Base-by-base conservation (phyloP, 2,329 filamentous ascomycete genomes). In the Cercospora sp. region DNA sequence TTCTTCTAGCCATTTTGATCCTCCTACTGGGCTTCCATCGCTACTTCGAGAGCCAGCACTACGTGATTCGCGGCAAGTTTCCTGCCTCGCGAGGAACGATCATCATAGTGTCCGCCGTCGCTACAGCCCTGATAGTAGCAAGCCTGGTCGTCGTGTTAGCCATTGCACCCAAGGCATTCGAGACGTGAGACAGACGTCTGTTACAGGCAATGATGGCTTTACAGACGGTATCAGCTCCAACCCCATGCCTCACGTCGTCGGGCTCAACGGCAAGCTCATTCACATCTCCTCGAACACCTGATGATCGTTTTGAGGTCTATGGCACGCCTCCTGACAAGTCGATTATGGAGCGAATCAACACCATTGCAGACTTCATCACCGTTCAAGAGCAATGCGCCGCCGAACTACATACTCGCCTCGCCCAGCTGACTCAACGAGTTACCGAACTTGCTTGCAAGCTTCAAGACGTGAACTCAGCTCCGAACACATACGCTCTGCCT, bases 51-150 rank as follows among this genome's bases (percentile, higher is more conserved):
- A 86, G 87, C 24, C 92, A 95, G 81, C 85, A 91, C 74, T 95
- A 92, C 87, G 87, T 95, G 26, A 89, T 94, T 69, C 82, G 86
- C 70, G 91, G 91, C 74, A 93, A 93, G 78, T 94, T 94, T 74
- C 91, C 91, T 0, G 91, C 91, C 7, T 91, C 90, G 73, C 84
- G 92, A 71, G 91, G 91, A 3, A 92, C 91, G 24, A 88, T 95
- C 55, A 82, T 92, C 58, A 73, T 93, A 43, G 87, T 94, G 34
- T 87, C 89, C 8, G 79, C 87, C 18, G 85, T 93, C 55, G 88
- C 91, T 2, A 84, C 81, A 10, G 82, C 82, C 9, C 75, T 90
- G 74, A 89, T 90, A 72, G 77, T 89, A 58, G 80, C 85, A 66
- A 86, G 86, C 74, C 77, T 90, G 72, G 84, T 87, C 12, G 86